phyloP scores from a whole-genome alignment of 2,329 filamentous ascomycete genomes.

The Cladosporium sp. region DNA sequence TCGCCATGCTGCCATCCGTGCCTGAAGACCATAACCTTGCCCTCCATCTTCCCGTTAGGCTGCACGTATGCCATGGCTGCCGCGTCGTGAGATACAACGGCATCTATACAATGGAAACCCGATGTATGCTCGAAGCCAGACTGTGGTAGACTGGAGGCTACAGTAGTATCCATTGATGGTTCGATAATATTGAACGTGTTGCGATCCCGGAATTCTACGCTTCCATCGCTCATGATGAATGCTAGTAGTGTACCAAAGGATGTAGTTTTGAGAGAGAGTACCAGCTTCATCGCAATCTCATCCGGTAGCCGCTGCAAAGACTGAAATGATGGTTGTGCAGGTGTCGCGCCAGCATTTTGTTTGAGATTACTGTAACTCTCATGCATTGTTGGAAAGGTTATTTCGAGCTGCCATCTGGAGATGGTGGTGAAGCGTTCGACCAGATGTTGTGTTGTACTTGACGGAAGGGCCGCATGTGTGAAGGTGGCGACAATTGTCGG shows the following conservation, averaged over 20 bases:
- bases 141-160: conserved; percentile 70
- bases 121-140: conserved; percentile 73
- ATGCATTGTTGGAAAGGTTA: conserved; percentile 40
- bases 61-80: conserved; percentile 48
- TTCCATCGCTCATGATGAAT: conserved; percentile 76
- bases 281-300: conserved; percentile 66
- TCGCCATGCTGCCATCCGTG: conserved; percentile 33
- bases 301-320: conserved; percentile 67
- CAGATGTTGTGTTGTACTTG: conserved; percentile 50
- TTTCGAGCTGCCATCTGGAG: conserved; percentile 76
- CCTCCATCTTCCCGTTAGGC: conserved; percentile 44
- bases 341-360: conserved; percentile 23
- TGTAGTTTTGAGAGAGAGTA: conserved; percentile 67
- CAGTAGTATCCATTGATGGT: conserved; percentile 62
- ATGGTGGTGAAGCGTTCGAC: conserved; percentile 72
- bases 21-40: conserved; percentile 30
- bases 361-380: conserved; percentile 41
- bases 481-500: conserved; percentile 70
- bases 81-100: conserved; percentile 50
- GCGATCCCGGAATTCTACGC: conserved; percentile 76
- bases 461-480: conserved; percentile 49
- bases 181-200: conserved; percentile 55
- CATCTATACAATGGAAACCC: conserved; percentile 54
- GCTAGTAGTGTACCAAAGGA: conserved; percentile 72
- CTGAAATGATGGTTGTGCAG: conserved; percentile 33